phyloP scores from a whole-genome alignment of 2,329 filamentous ascomycete species.

The Epichloe brachyelytri region DNA sequence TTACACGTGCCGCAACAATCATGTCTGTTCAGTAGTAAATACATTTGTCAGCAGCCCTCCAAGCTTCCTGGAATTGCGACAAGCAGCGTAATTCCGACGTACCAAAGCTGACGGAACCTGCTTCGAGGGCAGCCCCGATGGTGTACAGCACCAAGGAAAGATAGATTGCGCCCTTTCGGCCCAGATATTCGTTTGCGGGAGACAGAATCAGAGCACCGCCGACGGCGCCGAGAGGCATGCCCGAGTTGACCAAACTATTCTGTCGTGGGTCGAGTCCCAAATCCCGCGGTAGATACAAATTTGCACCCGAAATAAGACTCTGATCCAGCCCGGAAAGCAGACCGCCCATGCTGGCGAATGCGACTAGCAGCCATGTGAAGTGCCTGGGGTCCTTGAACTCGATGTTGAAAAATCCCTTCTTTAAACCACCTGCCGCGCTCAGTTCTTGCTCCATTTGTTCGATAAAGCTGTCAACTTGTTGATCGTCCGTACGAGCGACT shows the following conservation, averaged over 20 bases:
- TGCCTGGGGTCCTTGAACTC: conserved; percentile 47
- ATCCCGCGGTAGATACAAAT: conserved; percentile 49
- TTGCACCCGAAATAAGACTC: conserved; percentile 58
- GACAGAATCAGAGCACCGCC: conserved; percentile 55
- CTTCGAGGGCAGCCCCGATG: conserved; percentile 53
- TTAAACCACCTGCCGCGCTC: conserved; percentile 18
- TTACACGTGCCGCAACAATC: conserved; percentile 55
- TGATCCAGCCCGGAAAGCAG: conserved; percentile 61
- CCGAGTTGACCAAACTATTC: conserved; percentile 54
- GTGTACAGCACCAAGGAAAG: conserved; percentile 59
- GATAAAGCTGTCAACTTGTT: conserved; percentile 26
- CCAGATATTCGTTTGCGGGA: conserved; percentile 54
- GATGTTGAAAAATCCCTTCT: conserved; percentile 36
- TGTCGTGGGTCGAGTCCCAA: conserved; percentile 41
- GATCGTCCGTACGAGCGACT: conserved; percentile 19
- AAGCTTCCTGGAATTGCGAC: background rate
- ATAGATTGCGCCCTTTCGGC: conserved; percentile 55
- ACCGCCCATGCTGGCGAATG: conserved; percentile 64
- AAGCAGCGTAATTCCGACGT: conserved; percentile 3
- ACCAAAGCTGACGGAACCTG: conserved; percentile 53
- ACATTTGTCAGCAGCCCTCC: background rate
- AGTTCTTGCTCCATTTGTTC: conserved; percentile 29
- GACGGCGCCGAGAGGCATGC: conserved; percentile 60
- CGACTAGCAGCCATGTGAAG: conserved; percentile 56
- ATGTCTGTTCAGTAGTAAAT: conserved; percentile 28